phyloP scores from a whole-genome alignment of 2,329 filamentous ascomycete genomes.

The Calonectria honghensis region DNA sequence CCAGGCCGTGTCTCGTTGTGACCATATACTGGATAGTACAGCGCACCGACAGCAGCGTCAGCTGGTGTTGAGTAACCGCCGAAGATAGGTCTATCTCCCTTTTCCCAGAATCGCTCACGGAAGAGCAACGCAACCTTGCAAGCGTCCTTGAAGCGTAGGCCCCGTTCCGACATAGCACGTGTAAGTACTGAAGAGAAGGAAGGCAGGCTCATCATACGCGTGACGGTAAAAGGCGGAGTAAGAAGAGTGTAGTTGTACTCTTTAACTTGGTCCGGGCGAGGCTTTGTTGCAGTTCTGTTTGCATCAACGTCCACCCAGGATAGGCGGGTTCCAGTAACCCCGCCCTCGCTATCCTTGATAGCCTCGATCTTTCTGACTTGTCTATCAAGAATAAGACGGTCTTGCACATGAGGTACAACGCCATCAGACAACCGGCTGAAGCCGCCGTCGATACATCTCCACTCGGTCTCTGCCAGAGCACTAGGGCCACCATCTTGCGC shows the following conservation, averaged over 20 bases:
- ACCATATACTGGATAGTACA: conserved; percentile 15
- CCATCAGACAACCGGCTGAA: conserved; percentile 9
- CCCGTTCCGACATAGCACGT: conserved; percentile 18
- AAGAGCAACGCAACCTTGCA: conserved; percentile 69
- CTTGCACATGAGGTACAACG: conserved; percentile 1
- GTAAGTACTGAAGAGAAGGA: conserved; percentile 28
- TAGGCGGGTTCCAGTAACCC: conserved; percentile 48
- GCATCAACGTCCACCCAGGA: conserved; percentile 67
- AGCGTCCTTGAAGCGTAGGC: conserved; percentile 54
- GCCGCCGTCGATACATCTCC: conserved; percentile 33
- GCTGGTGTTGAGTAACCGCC: conserved; percentile 76
- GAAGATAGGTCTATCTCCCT: conserved; percentile 72
- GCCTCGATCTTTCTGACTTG: conserved; percentile 10
- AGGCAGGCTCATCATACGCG: conserved; percentile 77
- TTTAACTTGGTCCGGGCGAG: conserved; percentile 58
- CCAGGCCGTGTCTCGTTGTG: conserved; percentile 7
- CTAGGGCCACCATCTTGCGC: conserved; percentile 33
- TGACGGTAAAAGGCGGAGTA: conserved; percentile 77
- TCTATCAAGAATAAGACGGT: background rate
- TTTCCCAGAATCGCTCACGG: conserved; percentile 77
- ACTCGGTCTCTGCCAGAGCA: conserved; percentile 36
- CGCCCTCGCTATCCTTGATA: conserved; percentile 12
- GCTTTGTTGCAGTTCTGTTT: conserved; percentile 48
- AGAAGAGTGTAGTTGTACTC: conserved; percentile 80
- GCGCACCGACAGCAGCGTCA: background rate